phyloP scores from a whole-genome alignment of 1,139 yeast species.

The Yamadazyma diospyri region DNA sequence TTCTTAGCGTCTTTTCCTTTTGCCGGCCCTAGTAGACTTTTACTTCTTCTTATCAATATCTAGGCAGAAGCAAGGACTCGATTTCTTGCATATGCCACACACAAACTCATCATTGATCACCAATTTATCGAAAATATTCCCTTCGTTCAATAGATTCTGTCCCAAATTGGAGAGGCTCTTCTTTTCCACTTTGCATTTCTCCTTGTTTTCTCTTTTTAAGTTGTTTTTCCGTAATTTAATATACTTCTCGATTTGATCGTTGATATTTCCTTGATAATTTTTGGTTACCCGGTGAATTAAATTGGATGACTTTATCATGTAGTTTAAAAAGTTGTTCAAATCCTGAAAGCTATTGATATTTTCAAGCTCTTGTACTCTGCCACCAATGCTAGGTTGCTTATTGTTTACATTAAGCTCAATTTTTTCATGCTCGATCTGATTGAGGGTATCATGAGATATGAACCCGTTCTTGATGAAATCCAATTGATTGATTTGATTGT shows the following conservation, averaged over 20 bases:
- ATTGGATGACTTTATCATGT: constrained; percentile 36
- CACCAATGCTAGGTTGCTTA: constrained; percentile 2
- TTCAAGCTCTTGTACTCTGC: constrained; percentile 33
- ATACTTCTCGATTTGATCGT: constrained; percentile 36
- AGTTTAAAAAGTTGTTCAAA: constrained; percentile 40
- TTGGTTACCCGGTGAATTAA: constrained; percentile 43
- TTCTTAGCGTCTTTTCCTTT: too few species aligned
- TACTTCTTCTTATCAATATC: constrained; percentile 8
- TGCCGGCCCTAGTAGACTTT: too few species aligned
- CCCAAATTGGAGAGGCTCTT: background rate
- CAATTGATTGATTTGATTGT: constrained; percentile 44
- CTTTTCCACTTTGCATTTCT: background rate
- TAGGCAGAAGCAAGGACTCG: constrained; percentile 10
- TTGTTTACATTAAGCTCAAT: background rate
- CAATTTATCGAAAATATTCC: constrained; percentile 11
- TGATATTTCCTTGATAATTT: constrained; percentile 20
- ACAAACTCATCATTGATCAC: constrained; percentile 12
- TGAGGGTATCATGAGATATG: constrained; percentile 43
- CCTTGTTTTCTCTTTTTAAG: constrained; percentile 6
- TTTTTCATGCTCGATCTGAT: constrained; percentile 13
- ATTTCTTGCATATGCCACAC: constrained; percentile 6
- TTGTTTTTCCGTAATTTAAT: constrained; percentile 19
- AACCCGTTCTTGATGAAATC: constrained; percentile 47
- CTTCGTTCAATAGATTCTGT: constrained; percentile 1
- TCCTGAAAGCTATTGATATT: constrained; percentile 40